Base-by-base conservation (phyloP, 306 rosid species). In the Prunus campanulata region DNA sequence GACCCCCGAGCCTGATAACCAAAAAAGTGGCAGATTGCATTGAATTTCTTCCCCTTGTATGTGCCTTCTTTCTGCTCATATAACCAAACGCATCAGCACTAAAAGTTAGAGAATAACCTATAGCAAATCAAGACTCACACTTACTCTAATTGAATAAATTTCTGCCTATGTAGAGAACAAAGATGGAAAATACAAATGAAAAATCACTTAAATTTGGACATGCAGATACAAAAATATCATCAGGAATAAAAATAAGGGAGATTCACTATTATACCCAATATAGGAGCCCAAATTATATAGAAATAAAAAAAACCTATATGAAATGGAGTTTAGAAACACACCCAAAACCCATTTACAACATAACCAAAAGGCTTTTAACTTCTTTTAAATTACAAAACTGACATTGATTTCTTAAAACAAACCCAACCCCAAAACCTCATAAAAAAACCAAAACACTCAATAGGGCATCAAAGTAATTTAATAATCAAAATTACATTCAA, bases 1-100 rank as follows among this genome's bases (percentile, higher is more conserved):
- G 99, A 96, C 74, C 99, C 99, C 70, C 99, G 97, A 85, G 99
- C 99, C 86, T 95, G 99, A 82, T 95, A 95, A 74, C 99, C 99
- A 30, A 95, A 95, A 74, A 96, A 96, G 88, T 96, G 99, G 85
- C 99, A 96, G 81, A 96, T 96, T 54, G 99, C 97, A 77, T 86
- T 96, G 74, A 96, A 96, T 73, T 96, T 96, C 92, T 96, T 96
- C 68, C 99, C 99, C 89, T 89, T 96, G 84, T 92, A 96, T 77
- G 88, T 87, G 76, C 97, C 99, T 85, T 88, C 97, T 88, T 96
- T 96, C 99, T 93, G 98, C 79, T 68, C 79, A 82, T 70, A 79
- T 79, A 48, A 79, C 29, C 59, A 52, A 62, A 46, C 66, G 63
- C 20, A 55, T 79, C 14, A 76, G 71, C 18, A 64, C 64, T n/a